Evolutionary conservation across 768 basidiomycete species (phyloP).

Genomic region (Russula foetens): DNA sequence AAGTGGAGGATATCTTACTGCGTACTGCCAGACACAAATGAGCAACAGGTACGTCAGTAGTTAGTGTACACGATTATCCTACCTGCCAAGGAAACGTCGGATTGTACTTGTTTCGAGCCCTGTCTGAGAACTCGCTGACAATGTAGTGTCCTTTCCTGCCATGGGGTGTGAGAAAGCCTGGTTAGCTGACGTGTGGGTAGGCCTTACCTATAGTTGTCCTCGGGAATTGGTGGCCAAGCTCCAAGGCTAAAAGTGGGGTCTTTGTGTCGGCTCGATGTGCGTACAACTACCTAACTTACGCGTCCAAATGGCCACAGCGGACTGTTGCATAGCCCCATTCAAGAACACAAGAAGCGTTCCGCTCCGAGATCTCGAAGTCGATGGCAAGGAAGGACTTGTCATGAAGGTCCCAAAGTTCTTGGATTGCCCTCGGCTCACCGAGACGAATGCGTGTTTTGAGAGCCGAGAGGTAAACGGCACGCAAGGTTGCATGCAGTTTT

Average conservation of each 20-base stretch:
- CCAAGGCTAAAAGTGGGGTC: conserved; percentile 36
- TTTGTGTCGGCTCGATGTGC: background rate
- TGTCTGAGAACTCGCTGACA: conserved; percentile 60
- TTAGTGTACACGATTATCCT: conserved; percentile 27
- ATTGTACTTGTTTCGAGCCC: conserved; percentile 49
- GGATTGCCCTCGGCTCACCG: conserved; percentile 59
- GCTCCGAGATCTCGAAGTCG: conserved; percentile 70
- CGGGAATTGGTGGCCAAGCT: conserved; percentile 73
- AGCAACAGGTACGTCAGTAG: conserved; percentile 8
- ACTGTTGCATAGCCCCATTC: conserved; percentile 84
- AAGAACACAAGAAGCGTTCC: conserved; percentile 55
- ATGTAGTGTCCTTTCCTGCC: conserved; percentile 63
- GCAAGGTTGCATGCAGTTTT: conserved; percentile 61
- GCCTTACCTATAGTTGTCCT: conserved; percentile 62
- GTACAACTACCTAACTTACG: conserved; percentile 35
- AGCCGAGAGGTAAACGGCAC: conserved; percentile 58
- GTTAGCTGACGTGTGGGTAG: background rate
- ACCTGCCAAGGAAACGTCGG: conserved; percentile 72
- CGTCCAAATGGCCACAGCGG: conserved; percentile 60
- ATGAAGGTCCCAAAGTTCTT: conserved; percentile 55
- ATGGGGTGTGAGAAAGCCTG: conserved; percentile 13
- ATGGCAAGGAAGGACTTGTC: conserved; percentile 73
- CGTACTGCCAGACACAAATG: conserved; percentile 39
- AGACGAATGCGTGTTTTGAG: conserved; percentile 54
- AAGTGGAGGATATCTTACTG: conserved; percentile 36